These are phyloP conservation scores for Anthracocystis walkeri DNA, from an alignment of 1,284 basidiomycete species.

Conservation along the genomic window DNA sequence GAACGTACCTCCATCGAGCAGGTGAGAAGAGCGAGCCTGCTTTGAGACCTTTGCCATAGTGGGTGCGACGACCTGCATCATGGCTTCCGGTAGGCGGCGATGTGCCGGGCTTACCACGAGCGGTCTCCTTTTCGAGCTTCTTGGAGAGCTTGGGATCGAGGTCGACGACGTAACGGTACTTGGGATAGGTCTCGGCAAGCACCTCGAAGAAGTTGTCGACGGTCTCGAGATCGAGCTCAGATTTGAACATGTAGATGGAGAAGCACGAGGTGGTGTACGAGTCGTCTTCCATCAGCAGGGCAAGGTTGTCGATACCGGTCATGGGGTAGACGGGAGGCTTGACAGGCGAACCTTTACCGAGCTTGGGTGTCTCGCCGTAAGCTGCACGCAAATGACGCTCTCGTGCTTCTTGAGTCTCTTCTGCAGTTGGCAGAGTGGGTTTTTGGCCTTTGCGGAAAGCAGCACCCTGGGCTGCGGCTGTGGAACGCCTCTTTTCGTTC, in stretches of 20 bases:
- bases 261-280: constrained; percentile 66
- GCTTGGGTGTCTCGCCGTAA: constrained; percentile 38
- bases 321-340: constrained; percentile 58
- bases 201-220: constrained; percentile 66
- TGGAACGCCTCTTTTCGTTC: constrained; percentile 15
- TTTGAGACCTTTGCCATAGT: constrained; percentile 58
- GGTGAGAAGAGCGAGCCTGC: constrained; percentile 59
- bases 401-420: constrained; percentile 33
- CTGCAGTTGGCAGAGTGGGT: constrained; percentile 16
- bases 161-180: constrained; percentile 66
- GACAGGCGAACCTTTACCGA: constrained; percentile 47
- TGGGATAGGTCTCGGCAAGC: constrained; percentile 64
- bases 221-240: constrained; percentile 63
- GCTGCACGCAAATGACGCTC: constrained; percentile 44
- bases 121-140: constrained; percentile 32
- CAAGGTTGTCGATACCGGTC: constrained; percentile 67
- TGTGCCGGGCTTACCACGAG: constrained; percentile 17
- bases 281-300: constrained; percentile 66
- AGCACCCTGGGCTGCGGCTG: constrained; percentile 50
- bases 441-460: constrained; percentile 36
- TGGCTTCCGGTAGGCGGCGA: constrained; percentile 25
- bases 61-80: constrained; percentile 56
- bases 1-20: constrained; percentile 66
- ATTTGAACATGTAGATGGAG: constrained; percentile 68
- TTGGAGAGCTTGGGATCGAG: constrained; percentile 60